phyloP scores from a whole-genome alignment of 179 eudicot species.

The Patellifolia procumbens region DNA sequence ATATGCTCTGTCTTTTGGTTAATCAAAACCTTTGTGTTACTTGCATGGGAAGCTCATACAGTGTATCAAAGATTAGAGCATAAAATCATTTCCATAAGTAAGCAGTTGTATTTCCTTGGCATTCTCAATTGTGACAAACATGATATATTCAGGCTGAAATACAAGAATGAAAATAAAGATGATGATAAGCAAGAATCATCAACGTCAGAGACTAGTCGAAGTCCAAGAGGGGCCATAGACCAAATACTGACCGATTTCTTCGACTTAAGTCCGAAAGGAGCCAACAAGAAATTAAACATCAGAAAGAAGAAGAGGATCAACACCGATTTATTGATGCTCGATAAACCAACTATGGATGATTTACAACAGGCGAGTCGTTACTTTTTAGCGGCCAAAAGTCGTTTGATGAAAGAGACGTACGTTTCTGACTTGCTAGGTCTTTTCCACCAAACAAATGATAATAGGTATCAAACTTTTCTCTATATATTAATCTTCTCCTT shows the following conservation, averaged over 20 bases:
- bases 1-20: conserved; percentile 15
- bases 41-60: conserved; percentile 12
- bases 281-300: neutral
- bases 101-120: conserved; percentile 15
- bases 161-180: neutral
- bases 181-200: neutral
- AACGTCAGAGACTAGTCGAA: neutral
- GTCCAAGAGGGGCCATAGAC: no score
- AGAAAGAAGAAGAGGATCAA: neutral
- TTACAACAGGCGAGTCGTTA: neutral
- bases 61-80: neutral
- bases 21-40: conserved; percentile 13
- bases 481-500: no score
- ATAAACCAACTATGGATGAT: neutral
- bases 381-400: neutral
- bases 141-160: neutral
- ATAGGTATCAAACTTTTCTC: neutral
- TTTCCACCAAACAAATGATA: neutral
- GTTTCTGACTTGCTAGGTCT: neutral
- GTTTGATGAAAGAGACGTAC: neutral
- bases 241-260: neutral
- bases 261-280: neutral
- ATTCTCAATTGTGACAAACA: neutral
- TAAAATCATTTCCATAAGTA: neutral
- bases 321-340: neutral